Percentiles rank a stretch among this genome's conserved stretches.
phyloP scores from a whole-genome alignment of 2,329 filamentous ascomycete genomes.

The Dothideomycetes sp. region DNA sequence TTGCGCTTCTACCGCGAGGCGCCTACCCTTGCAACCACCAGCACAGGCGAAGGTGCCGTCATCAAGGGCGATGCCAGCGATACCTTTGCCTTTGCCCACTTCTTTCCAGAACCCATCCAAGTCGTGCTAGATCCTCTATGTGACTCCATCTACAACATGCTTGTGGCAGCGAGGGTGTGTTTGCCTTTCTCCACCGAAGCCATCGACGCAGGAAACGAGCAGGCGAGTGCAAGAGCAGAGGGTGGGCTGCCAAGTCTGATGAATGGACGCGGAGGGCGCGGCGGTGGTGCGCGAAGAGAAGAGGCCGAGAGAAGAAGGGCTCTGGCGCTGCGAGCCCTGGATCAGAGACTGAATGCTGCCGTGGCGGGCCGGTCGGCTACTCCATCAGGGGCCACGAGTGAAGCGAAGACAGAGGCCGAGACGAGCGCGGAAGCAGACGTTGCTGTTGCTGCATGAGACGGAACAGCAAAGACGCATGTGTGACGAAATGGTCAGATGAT shows the following conservation, averaged over 20 bases:
- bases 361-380: conserved; percentile 27
- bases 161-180: conserved; percentile 69
- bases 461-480: too few relatives aligned
- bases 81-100: conserved; percentile 89
- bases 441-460: background rate
- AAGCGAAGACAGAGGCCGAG: background rate
- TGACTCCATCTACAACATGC: conserved; percentile 59
- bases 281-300: conserved; percentile 59
- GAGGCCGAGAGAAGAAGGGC: conserved; percentile 86
- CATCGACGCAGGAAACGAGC: conserved; percentile 60
- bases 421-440: background rate
- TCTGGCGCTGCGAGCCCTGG: conserved; percentile 79
- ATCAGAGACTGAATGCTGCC: conserved; percentile 83
- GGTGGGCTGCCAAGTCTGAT: conserved; percentile 50
- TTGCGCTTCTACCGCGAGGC: conserved; percentile 85
- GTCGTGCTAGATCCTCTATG: conserved; percentile 64
- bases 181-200: conserved; percentile 77
- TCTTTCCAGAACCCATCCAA: conserved; percentile 81
- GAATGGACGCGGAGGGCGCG: conserved; percentile 34
- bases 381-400: background rate
- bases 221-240: conserved; percentile 55
- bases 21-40: conserved; percentile 43
- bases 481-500: too few relatives aligned
- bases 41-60: conserved; percentile 31
- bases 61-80: conserved; percentile 89